Evolutionary conservation across 805 yeast genomes (phyloP).

Genomic region (Saccharomycopsis babjevae): DNA sequence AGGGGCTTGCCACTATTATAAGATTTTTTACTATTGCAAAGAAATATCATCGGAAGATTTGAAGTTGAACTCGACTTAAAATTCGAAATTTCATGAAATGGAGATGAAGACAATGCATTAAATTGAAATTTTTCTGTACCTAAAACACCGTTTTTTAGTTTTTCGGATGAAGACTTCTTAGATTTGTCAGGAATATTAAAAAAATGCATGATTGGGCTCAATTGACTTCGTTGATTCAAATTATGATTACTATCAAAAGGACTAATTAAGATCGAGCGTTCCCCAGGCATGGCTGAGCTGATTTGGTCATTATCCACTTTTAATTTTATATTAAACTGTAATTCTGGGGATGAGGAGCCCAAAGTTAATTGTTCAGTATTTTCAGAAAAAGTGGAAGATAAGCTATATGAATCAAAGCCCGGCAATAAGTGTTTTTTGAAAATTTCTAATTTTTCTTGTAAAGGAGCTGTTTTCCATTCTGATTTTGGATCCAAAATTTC

Average conservation of each 20-base stretch:
- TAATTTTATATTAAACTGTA: conserved; percentile 17
- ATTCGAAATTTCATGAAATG: conserved; percentile 12
- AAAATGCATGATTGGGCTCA: conserved; percentile 17
- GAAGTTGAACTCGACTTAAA: conserved; percentile 9
- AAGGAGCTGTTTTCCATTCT: conserved; percentile 40
- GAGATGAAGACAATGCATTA: conserved; percentile 22
- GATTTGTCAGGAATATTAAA: conserved; percentile 15
- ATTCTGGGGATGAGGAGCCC: not conserved
- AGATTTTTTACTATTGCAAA: conserved; percentile 15
- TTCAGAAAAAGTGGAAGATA: conserved; percentile 7
- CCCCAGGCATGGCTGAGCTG: conserved; percentile 17
- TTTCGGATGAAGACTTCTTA: not conserved
- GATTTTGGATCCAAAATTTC: conserved; percentile 44
- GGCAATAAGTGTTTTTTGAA: conserved; percentile 38
- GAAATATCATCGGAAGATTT: conserved; percentile 20
- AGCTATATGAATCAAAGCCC: conserved; percentile 43
- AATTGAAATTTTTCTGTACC: conserved; percentile 16
- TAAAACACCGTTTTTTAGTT: not conserved
- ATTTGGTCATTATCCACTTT: conserved; percentile 21
- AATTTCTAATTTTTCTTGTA: conserved; percentile 47
- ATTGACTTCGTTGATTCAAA: conserved; percentile 8
- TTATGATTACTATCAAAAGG: not conserved
- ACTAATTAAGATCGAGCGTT: conserved; percentile 11
- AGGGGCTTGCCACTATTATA: not conserved
- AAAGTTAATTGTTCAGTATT: not conserved